phyloP scores from a whole-genome alignment of 1,139 yeast species.

The Protomyces inouyei region DNA sequence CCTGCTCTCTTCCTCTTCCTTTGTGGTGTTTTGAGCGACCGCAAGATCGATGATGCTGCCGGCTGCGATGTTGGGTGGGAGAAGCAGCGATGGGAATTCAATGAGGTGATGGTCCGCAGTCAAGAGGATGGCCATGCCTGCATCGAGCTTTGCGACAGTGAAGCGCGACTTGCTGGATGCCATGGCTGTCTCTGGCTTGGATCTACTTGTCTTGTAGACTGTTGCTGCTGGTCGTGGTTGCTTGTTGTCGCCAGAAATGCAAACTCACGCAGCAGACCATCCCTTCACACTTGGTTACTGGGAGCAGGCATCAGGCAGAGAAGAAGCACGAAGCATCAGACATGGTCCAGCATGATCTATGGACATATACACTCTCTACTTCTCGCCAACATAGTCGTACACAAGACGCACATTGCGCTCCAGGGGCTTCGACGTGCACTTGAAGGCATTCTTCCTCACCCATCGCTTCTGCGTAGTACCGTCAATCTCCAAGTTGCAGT shows the following conservation, averaged over 20 bases:
- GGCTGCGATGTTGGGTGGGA: slow-evolving; percentile 86
- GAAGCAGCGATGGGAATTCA: slow-evolving; percentile 87
- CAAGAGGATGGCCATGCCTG: slow-evolving; percentile 81
- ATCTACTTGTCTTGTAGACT: too few species aligned
- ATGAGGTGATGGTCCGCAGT: slow-evolving; percentile 92
- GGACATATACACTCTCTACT: neutral
- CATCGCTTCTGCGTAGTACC: slow-evolving; percentile 20
- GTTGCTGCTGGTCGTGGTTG: too few species aligned
- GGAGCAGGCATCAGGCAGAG: too few species aligned
- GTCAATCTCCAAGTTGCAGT: slow-evolving; percentile 11
- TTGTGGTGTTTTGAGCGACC: slow-evolving; percentile 73
- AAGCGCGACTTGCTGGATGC: slow-evolving; percentile 36
- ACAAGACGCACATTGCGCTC: slow-evolving; percentile 13
- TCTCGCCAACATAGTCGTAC: slow-evolving; percentile 15
- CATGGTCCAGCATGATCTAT: too few species aligned
- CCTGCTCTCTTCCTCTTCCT: slow-evolving; percentile 57
- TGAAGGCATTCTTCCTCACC: slow-evolving; percentile 2
- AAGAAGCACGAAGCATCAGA: too few species aligned
- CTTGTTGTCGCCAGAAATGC: too few species aligned
- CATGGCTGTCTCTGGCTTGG: neutral
- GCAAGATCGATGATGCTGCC: slow-evolving; percentile 88
- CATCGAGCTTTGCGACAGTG: slow-evolving; percentile 93
- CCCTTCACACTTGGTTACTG: neutral
- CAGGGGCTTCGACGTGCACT: neutral
- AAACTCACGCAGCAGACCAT: neutral